Evolutionary conservation across 495 filamentous ascomycete species (phyloP), one percentile per base, ranked within the genome.

Genomic region (Penicillium samsonianum): DNA sequence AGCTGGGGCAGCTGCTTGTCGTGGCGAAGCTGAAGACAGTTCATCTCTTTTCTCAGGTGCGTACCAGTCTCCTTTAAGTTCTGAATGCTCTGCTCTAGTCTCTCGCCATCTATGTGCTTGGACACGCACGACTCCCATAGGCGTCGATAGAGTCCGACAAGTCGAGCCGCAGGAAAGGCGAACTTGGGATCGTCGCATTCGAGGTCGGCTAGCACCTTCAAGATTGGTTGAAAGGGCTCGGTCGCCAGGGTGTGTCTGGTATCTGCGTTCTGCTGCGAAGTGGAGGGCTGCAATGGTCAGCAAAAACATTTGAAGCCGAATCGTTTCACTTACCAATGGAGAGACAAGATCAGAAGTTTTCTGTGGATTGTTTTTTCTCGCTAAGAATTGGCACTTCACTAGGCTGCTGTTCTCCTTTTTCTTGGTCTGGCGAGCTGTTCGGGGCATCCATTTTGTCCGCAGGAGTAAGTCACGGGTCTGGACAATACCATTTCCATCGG

Each of bases 1-100:
- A 58, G 48, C 33, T 30, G 48, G n/a, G 47, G 31, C 7, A 51
- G 35, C 38, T 58, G 55, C 47, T 58, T 41, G 44, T 58, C 47
- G 40, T 51, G 48, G 47, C 40, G 55, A 30, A 43, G n/a, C 17
- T 52, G 55, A 31, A 58, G 48, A 10, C 19, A 12, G 11, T 58
- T 38, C 19, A 40, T 58, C 41, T 58, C 38, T 30, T 44, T 51
- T 16, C 20, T 41, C 28, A 58, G 55, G 17, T 59, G 11, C 12
- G 20, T 30, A 14, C 35, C 9, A 53, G 43, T 43, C 17, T 53
- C 20, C 35, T 53, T 52, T 17, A 59, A 46, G 7, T 16, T 5
- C 0, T 8, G 23, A 14, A 53, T 59, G 17, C 19, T 7, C 16
- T 53, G 19, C 17, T 46, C 42, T 23, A 52, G 30, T 2, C 40